Evolutionary conservation across 495 filamentous ascomycete species (phyloP).

Genomic region (Cenococcum geophilum): DNA sequence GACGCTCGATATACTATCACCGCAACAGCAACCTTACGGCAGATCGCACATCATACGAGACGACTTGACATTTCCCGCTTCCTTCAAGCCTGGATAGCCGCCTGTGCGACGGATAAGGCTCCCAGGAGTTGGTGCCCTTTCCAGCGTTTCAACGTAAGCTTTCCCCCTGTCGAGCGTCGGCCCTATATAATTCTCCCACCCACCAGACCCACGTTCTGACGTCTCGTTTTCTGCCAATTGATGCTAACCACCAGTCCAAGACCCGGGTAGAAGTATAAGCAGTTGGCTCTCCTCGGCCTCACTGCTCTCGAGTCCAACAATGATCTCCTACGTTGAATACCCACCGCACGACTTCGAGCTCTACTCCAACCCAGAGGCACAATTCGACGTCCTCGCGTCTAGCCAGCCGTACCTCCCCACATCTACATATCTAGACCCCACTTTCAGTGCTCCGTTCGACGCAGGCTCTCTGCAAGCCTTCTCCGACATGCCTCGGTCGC

Average conservation of each 20-base stretch:
- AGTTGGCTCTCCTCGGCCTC: neutral
- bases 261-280: neutral
- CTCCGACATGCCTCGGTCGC: constrained; percentile 21
- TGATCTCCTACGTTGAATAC: constrained; percentile 27
- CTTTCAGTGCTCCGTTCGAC: constrained; percentile 22
- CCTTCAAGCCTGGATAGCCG: neutral
- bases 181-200: neutral
- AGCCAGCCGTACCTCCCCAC: constrained; percentile 23
- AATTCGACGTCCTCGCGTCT: constrained; percentile 23
- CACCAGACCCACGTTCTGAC: neutral
- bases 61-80: neutral
- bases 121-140: neutral
- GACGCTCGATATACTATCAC: neutral
- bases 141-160: neutral
- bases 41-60: neutral
- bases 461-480: constrained; percentile 18
- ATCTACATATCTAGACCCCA: constrained; percentile 21
- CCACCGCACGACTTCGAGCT: constrained; percentile 31
- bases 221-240: neutral
- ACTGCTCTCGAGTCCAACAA: constrained; percentile 1
- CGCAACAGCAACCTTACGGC: constrained; percentile 5
- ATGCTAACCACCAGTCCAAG: neutral
- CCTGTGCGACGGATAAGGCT: neutral
- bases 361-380: constrained; percentile 26
- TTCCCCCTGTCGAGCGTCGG: neutral